Evolutionary conservation across 108 stramenopile genomes (phyloP), one percentile per base, ranked within the genome.

Genomic region (Fistulifera pelliculosa): DNA sequence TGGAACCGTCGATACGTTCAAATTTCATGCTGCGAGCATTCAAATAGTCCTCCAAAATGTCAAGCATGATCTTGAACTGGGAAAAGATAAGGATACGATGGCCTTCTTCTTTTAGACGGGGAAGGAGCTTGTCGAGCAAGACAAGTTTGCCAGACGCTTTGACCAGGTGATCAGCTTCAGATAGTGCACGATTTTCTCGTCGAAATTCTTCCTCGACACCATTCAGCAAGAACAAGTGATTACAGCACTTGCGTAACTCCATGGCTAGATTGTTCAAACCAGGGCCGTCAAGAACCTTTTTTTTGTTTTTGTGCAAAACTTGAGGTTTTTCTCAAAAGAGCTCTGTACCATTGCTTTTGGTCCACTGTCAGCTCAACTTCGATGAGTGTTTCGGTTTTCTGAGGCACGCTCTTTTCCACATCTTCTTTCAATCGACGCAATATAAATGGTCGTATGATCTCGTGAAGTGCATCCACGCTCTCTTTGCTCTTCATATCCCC

Each of bases 11-110:
- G 51, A 99, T 85, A 1, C 99, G 79, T 38, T 92, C 93, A 70
- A 70, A 90, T 47, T 77, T 72, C 66, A 75, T 80, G 11, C 64
- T 47, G 0, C 93, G 70, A 13, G 57, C 52, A 18, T 65, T 27
- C 5, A 97, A 74, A 62, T 94, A 99, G 41, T 98, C 97, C 58
- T 96, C 96, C 18, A 99, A 68, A 26, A 99, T 83, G 63, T 98
- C 95, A 58, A 99, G 80, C 90, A 99, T 95, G 15, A 96, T 87
- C 47, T 94, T 94, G 78, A 98, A 98, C 62, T 99, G 99, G 21
- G 77, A 83, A 69, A 99, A 99, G 15, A 99, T 72, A 31, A 99
- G 69, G 7, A 97, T 73, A 14, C 95, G 82, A 61, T 98, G 97
- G 1, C 96, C 94, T 49, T 92, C 92, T 17, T 72, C 77, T 48